Evolutionary conservation across 805 yeast genomes (phyloP).

Genomic region (Saturnispora besseyi): DNA sequence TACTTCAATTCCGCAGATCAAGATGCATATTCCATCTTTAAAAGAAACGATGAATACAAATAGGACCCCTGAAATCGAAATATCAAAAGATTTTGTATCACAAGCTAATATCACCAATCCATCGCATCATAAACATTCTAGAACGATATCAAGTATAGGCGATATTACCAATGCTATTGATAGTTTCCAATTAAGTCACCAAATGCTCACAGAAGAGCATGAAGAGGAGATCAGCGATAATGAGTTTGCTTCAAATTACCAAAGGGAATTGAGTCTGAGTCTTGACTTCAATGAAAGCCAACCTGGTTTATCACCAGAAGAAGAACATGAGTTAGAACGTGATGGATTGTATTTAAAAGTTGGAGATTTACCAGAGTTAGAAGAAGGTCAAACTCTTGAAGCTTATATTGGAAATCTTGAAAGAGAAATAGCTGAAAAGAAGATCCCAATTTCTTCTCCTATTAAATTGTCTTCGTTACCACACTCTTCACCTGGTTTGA

Average conservation of each 20-base stretch:
- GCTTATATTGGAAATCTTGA: conserved; percentile 10
- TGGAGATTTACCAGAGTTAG: conserved; percentile 10
- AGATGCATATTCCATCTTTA: neutral
- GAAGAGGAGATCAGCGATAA: neutral
- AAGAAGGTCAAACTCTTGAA: conserved; percentile 7
- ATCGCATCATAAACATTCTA: conserved; percentile 12
- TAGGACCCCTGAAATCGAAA: conserved; percentile 5
- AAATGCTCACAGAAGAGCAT: neutral
- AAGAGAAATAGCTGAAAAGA: neutral
- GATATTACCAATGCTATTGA: conserved; percentile 14
- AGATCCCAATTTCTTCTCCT: neutral
- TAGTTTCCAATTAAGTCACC: conserved; percentile 8
- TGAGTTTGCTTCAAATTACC: neutral
- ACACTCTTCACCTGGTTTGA: neutral
- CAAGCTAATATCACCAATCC: neutral
- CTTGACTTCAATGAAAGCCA: neutral
- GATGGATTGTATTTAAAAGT: conserved; percentile 6
- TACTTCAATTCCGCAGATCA: neutral
- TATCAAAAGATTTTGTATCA: neutral
- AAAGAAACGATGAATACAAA: neutral
- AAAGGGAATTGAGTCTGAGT: neutral
- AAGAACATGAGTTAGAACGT: neutral
- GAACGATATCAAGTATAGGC: conserved; percentile 15
- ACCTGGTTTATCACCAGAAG: neutral
- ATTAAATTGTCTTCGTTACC: neutral